These are phyloP conservation scores for Mucor piriformis DNA, from an alignment of 371 early-diverging fungal species.

Conservation along the genomic window DNA sequence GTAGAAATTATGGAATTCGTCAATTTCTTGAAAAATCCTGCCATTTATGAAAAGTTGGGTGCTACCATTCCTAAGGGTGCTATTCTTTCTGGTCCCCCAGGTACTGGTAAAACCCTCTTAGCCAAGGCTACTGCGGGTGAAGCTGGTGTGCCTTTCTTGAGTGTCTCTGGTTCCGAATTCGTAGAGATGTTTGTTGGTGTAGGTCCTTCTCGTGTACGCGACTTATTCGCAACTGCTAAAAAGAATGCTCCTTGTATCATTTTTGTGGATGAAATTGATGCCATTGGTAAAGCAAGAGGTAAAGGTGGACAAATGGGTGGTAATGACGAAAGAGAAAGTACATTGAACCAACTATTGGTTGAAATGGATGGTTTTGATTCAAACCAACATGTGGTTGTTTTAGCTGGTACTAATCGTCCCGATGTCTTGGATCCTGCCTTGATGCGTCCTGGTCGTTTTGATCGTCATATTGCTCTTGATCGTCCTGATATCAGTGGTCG, in stretches of 20 bases:
- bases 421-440: constrained; percentile 93
- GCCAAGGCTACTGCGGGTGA: constrained; percentile 99
- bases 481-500: constrained; percentile 95
- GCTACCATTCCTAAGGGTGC: constrained; percentile 99
- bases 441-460: constrained; percentile 97
- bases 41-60: constrained; percentile 94
- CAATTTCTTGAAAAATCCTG: constrained; percentile 98
- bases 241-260: constrained; percentile 98
- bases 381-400: constrained; percentile 90
- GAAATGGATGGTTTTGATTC: constrained; percentile 99
- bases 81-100: constrained; percentile 95
- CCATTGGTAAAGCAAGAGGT: constrained; percentile 98
- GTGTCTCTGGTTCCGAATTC: constrained; percentile 99
- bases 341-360: constrained; percentile 97
- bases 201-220: constrained; percentile 96
- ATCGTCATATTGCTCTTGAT: constrained; percentile 96
- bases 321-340: constrained; percentile 98
- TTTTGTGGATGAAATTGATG: constrained; percentile 99
- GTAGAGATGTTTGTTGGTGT: constrained; percentile 99
- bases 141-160: constrained; percentile 97
- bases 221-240: constrained; percentile 95
- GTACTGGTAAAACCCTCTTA: constrained; percentile 97
- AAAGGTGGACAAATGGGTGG: constrained; percentile 89
- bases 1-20: constrained; percentile 99
- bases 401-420: constrained; percentile 93